Evolutionary conservation across 768 basidiomycete species (phyloP).

Genomic region (Naganishia kalamii): DNA sequence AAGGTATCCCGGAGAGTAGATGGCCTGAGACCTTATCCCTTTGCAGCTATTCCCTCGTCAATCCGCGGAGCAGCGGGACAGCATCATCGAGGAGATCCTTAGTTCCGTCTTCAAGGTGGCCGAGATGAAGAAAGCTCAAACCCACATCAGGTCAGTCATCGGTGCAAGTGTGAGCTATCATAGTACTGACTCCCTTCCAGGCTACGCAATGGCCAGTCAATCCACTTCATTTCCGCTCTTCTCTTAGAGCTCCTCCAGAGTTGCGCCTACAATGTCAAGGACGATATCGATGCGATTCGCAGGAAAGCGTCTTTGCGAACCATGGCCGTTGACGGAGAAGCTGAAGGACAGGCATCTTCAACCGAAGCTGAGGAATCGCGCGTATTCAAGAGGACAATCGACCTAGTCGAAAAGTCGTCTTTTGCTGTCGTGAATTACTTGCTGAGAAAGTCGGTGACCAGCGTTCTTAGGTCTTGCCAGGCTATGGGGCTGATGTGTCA

Average conservation of each 20-base stretch:
- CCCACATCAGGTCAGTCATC: slow-evolving; percentile 65
- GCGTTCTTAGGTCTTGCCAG: too few species aligned
- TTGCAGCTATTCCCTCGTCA: slow-evolving; percentile 81
- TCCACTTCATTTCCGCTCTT: slow-evolving; percentile 86
- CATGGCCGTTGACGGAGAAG: slow-evolving; percentile 53
- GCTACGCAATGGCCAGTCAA: slow-evolving; percentile 79
- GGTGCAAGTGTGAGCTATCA: not conserved
- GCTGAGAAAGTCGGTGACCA: slow-evolving; percentile 9
- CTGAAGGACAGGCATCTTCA: slow-evolving; percentile 53
- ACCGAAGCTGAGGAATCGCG: slow-evolving; percentile 44
- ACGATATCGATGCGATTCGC: slow-evolving; percentile 42
- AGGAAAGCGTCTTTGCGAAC: slow-evolving; percentile 29
- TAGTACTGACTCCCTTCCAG: slow-evolving; percentile 49
- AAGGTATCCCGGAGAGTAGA: not conserved
- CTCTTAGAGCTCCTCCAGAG: slow-evolving; percentile 95
- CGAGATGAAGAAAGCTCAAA: slow-evolving; percentile 80
- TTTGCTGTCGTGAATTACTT: slow-evolving; percentile 4
- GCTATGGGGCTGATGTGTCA: too few species aligned
- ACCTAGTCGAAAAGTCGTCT: slow-evolving; percentile 15
- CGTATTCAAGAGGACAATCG: slow-evolving; percentile 31
- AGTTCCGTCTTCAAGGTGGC: slow-evolving; percentile 82
- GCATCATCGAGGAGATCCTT: slow-evolving; percentile 97
- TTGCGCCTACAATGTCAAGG: slow-evolving; percentile 75
- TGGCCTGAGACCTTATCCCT: not conserved
- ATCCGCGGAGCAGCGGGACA: slow-evolving; percentile 72